A percentile compares a stretch with the other conserved stretches of the same genome.
phyloP scores from a whole-genome alignment of 1,139 yeast genomes.

The Spencermartinsiella ligniputridi region DNA sequence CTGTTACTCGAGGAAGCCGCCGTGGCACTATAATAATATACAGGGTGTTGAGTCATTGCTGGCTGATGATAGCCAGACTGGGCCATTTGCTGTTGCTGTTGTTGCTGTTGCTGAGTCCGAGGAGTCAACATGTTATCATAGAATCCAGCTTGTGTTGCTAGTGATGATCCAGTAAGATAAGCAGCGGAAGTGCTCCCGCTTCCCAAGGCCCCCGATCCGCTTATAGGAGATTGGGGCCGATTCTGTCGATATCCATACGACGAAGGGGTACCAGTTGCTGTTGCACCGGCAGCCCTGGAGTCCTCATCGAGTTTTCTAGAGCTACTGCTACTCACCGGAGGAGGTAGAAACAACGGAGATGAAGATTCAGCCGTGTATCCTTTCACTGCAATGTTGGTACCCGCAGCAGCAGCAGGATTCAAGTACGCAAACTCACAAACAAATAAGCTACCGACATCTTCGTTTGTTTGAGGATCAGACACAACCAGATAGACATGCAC shows the following conservation, averaged over 20 bases:
- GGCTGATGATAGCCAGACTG: neutral
- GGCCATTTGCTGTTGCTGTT: constrained; percentile 6
- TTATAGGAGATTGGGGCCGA: too few species aligned
- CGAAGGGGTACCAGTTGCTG: too few species aligned
- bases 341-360: neutral
- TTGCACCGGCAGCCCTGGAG: too few species aligned
- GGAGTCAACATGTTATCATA: neutral
- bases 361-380: neutral
- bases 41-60: neutral
- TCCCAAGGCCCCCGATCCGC: too few species aligned
- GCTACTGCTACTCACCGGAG: too few species aligned
- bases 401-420: constrained; percentile 10
- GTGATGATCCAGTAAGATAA: neutral
- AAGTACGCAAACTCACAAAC: constrained; percentile 21
- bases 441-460: constrained; percentile 22
- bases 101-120: constrained; percentile 7
- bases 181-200: too few species aligned
- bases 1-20: neutral
- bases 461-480: constrained; percentile 18
- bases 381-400: constrained; percentile 7
- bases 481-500: constrained; percentile 16
- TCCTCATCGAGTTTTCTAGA: too few species aligned
- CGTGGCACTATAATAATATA: neutral
- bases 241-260: too few species aligned
- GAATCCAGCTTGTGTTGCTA: neutral